Evolutionary conservation across 495 filamentous ascomycete genomes (phyloP), one percentile per base, ranked within the genome.

Genomic region (Neurospora sp.): DNA sequence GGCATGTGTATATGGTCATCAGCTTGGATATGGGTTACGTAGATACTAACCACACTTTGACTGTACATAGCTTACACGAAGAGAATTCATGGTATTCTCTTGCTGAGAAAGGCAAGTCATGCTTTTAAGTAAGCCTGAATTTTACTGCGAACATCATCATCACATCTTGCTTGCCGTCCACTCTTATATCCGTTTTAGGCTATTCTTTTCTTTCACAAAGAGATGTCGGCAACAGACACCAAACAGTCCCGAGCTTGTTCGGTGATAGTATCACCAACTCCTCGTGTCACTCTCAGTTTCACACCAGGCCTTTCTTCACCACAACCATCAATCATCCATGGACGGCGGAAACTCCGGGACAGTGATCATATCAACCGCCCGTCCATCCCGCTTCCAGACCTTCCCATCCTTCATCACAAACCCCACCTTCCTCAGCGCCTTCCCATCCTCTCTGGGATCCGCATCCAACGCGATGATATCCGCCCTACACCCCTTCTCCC

Each of bases 381-480:
- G 38, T 0, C 77, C 79, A 31, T 80, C 72, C 44, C 44, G 38
- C 70, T 80, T 80, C 79, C 84, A 86, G 16, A 86, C 79, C 69
- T 71, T 75, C 2, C 79, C 85, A 71, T 87, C 84, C 72, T 86
- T 87, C 85, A 87, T 86, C 20, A 87, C 85, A 74, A 86, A 86
- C 68, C 76, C 78, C 39, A 87, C 84, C 71, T 81, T 83, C 70
- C 85, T 79, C 41, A 87, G 71, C 27, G 83, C 83, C 40, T 75
- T 74, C 0, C 70, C 37, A 35, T 86, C 83, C 37, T 74, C 47
- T 37, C 78, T 75, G 18, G 82, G 80, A 44, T 83, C 80, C 0
- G 81, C 76, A 6, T 82, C 80, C 22, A 85, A 69, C 8, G 82
- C 84, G 65, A 87, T 80, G 7, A 88, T 79, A 79, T 88, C 86